Evolutionary conservation across 139 green algal species (phyloP).

Genomic region (Auxenochlorella protothecoides): DNA sequence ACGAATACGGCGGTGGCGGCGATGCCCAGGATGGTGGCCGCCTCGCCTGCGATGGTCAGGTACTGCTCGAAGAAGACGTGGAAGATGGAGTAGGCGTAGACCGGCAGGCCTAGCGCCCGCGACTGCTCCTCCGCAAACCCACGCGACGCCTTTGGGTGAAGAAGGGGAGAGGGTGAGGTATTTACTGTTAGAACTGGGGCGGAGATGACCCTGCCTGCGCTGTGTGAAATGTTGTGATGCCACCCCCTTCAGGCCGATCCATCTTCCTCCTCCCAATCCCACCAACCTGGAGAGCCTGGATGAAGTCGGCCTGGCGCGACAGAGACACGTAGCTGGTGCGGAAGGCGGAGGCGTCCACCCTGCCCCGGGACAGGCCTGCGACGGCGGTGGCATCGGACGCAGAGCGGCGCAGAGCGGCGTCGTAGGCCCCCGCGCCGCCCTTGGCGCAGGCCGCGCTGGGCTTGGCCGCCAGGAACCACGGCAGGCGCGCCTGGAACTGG

Average conservation of each 20-base stretch:
- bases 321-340: slow-evolving; percentile 72
- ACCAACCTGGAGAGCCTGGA: slow-evolving; percentile 46
- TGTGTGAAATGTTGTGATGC: no score
- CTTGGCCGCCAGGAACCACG: slow-evolving; percentile 71
- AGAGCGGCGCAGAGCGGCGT: slow-evolving; percentile 20
- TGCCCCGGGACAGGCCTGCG: slow-evolving; percentile 28
- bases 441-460: slow-evolving; percentile 66
- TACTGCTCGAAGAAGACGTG: slow-evolving; percentile 96
- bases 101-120: slow-evolving; percentile 39
- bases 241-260: no score
- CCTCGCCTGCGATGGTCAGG: slow-evolving; percentile 39
- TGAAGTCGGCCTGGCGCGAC: slow-evolving; percentile 72
- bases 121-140: slow-evolving; percentile 11
- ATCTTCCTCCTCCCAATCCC: background rate
- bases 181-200: background rate
- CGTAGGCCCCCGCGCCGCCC: slow-evolving; percentile 70
- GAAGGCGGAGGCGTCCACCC: slow-evolving; percentile 63
- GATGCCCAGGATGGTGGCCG: slow-evolving; percentile 21
- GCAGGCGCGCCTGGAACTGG: slow-evolving; percentile 51
- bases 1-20: slow-evolving; percentile 22
- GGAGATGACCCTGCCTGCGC: background rate
- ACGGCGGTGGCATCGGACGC: slow-evolving; percentile 17
- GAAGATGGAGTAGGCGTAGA: slow-evolving; percentile 85
- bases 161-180: background rate
- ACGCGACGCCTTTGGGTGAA: slow-evolving; percentile 11